A percentile compares a stretch with the other conserved stretches of the same genome.
Evolutionary conservation across 768 basidiomycete genomes (phyloP).

Genomic region (Mycena chlorophos): DNA sequence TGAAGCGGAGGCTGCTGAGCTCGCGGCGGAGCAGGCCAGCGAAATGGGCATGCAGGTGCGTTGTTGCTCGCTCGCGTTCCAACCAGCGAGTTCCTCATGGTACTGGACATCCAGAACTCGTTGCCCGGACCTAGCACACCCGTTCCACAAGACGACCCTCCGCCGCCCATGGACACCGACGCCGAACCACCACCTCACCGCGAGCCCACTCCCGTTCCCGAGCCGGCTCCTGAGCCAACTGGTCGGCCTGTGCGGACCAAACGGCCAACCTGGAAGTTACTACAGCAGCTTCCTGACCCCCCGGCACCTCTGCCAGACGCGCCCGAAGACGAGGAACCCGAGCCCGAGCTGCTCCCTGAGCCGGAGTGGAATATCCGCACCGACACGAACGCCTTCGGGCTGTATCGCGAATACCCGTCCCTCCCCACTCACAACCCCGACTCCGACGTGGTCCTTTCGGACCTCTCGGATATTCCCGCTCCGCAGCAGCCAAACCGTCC

Average conservation of each 20-base stretch:
- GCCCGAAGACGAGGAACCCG: neutral
- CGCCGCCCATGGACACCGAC: too few species aligned
- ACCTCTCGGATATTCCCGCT: conserved; percentile 2
- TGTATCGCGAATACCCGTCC: conserved; percentile 18
- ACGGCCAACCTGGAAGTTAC: conserved; percentile 9
- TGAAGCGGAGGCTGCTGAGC: too few species aligned
- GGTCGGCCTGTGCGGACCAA: conserved; percentile 3
- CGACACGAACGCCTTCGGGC: conserved; percentile 10
- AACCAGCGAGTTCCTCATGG: too few species aligned
- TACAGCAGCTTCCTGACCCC: conserved; percentile 4
- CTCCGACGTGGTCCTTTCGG: neutral
- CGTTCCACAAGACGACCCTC: too few species aligned
- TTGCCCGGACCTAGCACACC: too few species aligned
- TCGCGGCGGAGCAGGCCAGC: too few species aligned
- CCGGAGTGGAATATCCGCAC: conserved; percentile 10
- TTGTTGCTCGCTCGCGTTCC: too few species aligned
- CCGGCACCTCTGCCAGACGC: neutral
- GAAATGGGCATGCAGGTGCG: too few species aligned
- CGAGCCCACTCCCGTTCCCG: neutral
- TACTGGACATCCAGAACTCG: too few species aligned
- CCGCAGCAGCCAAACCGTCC: neutral
- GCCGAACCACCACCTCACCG: too few species aligned
- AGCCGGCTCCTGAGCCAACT: neutral
- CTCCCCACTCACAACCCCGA: conserved; percentile 18
- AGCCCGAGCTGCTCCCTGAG: neutral